Evolutionary conservation across 2,329 filamentous ascomycete species (phyloP).

Genomic region (Penicillium corylophilum): DNA sequence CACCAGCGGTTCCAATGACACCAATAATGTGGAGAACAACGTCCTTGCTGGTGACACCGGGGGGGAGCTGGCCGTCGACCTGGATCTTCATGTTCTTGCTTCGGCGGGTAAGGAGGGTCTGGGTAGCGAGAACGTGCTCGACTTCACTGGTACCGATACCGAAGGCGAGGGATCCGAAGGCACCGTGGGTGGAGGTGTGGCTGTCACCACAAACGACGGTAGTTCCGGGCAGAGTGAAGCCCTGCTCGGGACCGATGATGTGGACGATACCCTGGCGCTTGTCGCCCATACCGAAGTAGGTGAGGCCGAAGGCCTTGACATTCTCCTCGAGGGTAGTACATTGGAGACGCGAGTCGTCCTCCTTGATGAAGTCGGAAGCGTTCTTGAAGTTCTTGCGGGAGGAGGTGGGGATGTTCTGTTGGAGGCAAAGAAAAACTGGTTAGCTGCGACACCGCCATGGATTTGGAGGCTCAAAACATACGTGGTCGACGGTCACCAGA

Average conservation of each 20-base stretch:
- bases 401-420: constrained; percentile 88
- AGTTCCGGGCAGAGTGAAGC: constrained; percentile 94
- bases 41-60: constrained; percentile 95
- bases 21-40: constrained; percentile 92
- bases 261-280: constrained; percentile 98
- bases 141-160: constrained; percentile 98
- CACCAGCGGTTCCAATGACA: constrained; percentile 89
- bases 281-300: constrained; percentile 94
- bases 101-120: constrained; percentile 88
- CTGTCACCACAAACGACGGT: constrained; percentile 98
- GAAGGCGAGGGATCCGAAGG: constrained; percentile 90
- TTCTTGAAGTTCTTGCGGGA: constrained; percentile 92
- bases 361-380: constrained; percentile 88
- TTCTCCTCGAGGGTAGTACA: constrained; percentile 96
- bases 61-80: constrained; percentile 83
- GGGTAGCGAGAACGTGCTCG: constrained; percentile 95
- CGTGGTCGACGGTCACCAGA: constrained; percentile 92
- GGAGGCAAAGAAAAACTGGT: constrained; percentile 7
- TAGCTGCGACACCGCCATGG: constrained; percentile 2
- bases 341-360: constrained; percentile 89
- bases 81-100: constrained; percentile 99
- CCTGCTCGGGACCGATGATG: constrained; percentile 97
- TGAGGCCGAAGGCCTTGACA: constrained; percentile 92
- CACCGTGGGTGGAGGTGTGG: constrained; percentile 96
- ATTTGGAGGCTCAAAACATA: constrained; percentile 50